A percentile compares a stretch with the other conserved stretches of the same genome.
Evolutionary conservation across 1,284 basidiomycete genomes (phyloP).

Genomic region (Puccinia triticina): DNA sequence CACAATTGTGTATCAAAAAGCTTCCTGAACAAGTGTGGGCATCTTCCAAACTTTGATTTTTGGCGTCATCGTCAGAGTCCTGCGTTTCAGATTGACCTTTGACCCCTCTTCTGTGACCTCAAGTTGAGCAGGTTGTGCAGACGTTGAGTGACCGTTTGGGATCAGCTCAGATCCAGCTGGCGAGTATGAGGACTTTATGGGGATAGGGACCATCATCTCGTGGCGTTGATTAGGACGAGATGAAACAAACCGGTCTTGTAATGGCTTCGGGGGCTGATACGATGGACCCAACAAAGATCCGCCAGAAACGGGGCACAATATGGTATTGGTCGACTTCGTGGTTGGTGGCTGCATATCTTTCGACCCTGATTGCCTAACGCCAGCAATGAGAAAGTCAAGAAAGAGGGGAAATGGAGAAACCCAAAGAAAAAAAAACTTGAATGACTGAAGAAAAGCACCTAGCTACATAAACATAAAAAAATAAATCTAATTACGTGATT

Average conservation of each 20-base stretch:
- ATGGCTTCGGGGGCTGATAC: neutral
- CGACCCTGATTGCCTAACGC: neutral
- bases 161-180: neutral
- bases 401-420: neutral
- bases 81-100: slow-evolving; percentile 2
- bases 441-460: neutral
- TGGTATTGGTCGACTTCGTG: neutral
- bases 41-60: slow-evolving; percentile 6
- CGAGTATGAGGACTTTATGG: neutral
- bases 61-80: neutral
- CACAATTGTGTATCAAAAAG: neutral
- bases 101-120: neutral
- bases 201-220: neutral
- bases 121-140: neutral
- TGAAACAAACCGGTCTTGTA: neutral
- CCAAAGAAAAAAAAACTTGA: neutral
- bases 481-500: no score
- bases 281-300: neutral
- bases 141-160: neutral
- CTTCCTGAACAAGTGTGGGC: neutral
- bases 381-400: neutral
- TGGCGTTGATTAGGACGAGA: slow-evolving; percentile 21
- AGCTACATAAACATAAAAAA: neutral
- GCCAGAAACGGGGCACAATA: neutral
- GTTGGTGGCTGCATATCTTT: neutral